Evolutionary conservation across 345 rosid genomes (phyloP), one percentile per base, ranked within the genome.

Genomic region (Camelina hispida): DNA sequence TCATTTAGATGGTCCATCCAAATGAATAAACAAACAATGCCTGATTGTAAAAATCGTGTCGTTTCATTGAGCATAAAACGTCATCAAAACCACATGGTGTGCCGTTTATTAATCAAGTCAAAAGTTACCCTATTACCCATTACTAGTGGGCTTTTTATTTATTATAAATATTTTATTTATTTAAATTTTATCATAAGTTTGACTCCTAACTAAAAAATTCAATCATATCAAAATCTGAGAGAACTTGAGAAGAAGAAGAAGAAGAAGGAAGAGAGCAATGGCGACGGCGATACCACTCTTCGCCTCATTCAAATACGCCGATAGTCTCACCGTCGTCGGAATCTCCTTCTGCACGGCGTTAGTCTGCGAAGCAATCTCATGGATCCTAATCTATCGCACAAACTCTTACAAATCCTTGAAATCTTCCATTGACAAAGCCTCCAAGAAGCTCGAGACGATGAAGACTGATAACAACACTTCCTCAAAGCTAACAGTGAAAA

Each of bases 311-410:
- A 86, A 77, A 71, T 95, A 89, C 87, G 82, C 88, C 68, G 99
- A 92, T 85, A 83, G 96, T 73, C 76, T 95, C 16, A 90, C 88
- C 18, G 93, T 95, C 34, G 89, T 92, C 35, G 97, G 82, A 9
- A 95, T 95, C 85, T 92, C 99, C 20, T 67, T 95, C 74, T 90
- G 97, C 85, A 95, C 99, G 0, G 99, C 99, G 20, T 69, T 92
- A 1, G 82, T 95, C 73, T 95, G 99, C 80, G 97, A 95, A 66
- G 90, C 93, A 53, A 95, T 95, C 81, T 95, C 99, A 1, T 95
- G 97, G 98, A 72, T 95, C 80, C 76, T 95, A 40, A 92, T 95
- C 80, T 92, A 95, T 87, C 91, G 98, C n/a, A 92, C 98, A 22
- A 84, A 67, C 84, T 89, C 97, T 40, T 90, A 95, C 92, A 92